A percentile compares a stretch with the other conserved stretches of the same genome.
These are phyloP conservation scores for Lepiota venenata DNA, from an alignment of 768 basidiomycete genomes.

Conservation along the genomic window DNA sequence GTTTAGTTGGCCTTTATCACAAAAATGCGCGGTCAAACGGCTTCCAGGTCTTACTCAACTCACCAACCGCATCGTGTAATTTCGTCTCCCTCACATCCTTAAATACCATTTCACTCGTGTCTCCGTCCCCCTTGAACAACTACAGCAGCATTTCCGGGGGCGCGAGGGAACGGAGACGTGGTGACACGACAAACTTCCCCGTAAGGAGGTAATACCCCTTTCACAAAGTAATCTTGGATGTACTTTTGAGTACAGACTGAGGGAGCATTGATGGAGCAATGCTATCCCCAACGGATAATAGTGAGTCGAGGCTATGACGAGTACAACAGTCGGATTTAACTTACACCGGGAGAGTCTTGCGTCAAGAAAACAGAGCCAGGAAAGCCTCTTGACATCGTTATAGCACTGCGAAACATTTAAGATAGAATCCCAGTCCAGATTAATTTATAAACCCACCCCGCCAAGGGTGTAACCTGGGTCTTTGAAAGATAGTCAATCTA, in stretches of 20 bases:
- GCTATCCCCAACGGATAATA: constrained; percentile 16
- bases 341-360: constrained; percentile 38
- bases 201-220: constrained; percentile 34
- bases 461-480: constrained; percentile 30
- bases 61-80: background rate
- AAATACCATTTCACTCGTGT: background rate
- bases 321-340: constrained; percentile 5
- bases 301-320: background rate
- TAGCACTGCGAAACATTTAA: constrained; percentile 27
- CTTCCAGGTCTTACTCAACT: background rate
- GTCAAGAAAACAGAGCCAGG: constrained; percentile 36
- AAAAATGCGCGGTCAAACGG: background rate
- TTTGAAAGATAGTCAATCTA: constrained; percentile 3
- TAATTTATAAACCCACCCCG: constrained; percentile 16
- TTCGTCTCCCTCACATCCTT: background rate
- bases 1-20: background rate
- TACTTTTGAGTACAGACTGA: constrained; percentile 30
- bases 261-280: constrained; percentile 27
- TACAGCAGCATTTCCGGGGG: background rate
- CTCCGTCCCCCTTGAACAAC: background rate
- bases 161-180: constrained; percentile 20
- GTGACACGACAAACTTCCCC: constrained; percentile 37
- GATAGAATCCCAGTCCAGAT: background rate
- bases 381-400: constrained; percentile 35
- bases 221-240: constrained; percentile 35